A percentile compares a stretch with the other conserved stretches of the same genome.
Conservation (phyloP, 2,329 filamentous ascomycete species). For the Microsporum audouinii region DNA sequence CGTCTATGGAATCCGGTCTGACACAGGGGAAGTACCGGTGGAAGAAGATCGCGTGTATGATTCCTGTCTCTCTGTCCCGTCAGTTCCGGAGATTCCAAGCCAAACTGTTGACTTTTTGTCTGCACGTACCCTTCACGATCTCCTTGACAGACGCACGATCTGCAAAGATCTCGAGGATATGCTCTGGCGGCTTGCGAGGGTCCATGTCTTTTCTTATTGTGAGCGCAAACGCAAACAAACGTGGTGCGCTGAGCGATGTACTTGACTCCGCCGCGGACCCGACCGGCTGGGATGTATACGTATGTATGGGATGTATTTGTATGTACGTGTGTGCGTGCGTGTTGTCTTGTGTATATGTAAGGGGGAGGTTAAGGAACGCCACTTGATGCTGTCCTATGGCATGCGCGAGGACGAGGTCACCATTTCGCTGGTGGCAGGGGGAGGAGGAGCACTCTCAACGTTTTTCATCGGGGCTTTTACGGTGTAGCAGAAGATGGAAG, state of each 20-base stretch:
- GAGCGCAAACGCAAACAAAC: too few relatives aligned
- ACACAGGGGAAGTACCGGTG: constrained; percentile 91
- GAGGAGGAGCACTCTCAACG: neutral
- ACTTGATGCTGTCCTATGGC: neutral
- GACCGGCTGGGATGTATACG: neutral
- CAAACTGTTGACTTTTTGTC: neutral
- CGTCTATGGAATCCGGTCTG: constrained; percentile 68
- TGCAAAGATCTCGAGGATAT: constrained; percentile 85
- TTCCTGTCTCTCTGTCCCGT: constrained; percentile 43
- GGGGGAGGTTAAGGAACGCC: neutral
- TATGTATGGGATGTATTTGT: neutral
- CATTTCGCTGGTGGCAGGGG: neutral
- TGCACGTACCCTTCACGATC: constrained; percentile 67
- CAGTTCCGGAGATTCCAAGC: neutral
- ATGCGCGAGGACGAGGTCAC: neutral
- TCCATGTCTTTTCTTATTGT: constrained; percentile 41
- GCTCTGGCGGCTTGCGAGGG: constrained; percentile 62
- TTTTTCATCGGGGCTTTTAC: neutral
- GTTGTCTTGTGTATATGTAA: neutral
- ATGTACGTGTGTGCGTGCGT: neutral
- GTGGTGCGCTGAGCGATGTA: too few relatives aligned
- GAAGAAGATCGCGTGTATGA: constrained; percentile 97
- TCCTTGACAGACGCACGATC: constrained; percentile 84
- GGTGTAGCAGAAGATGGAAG: neutral
- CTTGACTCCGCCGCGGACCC: neutral